Evolutionary conservation across 306 rosid species (phyloP).

Genomic region (Lathyrus aphaca): DNA sequence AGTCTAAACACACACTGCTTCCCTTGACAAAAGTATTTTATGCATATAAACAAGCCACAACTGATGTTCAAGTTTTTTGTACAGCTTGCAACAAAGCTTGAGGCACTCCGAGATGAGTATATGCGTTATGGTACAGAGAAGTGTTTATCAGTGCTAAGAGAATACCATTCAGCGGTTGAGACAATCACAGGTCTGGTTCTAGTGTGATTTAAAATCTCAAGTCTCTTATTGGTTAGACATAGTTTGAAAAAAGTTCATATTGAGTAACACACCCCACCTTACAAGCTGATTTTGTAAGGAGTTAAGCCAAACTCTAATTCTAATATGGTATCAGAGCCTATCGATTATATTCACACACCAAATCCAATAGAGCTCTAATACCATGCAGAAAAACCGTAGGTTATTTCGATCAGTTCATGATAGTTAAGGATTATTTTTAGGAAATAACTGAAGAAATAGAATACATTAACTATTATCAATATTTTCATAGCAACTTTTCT

Average conservation of each 20-base stretch:
- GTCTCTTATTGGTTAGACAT: no score
- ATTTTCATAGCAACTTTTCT: conserved; percentile 19
- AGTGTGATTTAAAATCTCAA: conserved; percentile 26
- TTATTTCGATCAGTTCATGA: conserved; percentile 34
- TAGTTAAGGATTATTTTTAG: conserved; percentile 22
- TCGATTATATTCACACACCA: no score
- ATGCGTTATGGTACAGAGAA: conserved; percentile 86
- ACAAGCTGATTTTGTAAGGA: no score
- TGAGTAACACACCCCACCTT: no score
- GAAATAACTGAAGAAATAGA: conserved; percentile 10
- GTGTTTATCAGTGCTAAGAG: conserved; percentile 72
- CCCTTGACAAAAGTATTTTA: conserved; percentile 25
- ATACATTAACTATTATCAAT: conserved; percentile 19
- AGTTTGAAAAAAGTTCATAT: no score
- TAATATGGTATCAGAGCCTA: no score
- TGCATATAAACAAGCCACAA: conserved; percentile 30
- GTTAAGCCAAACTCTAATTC: no score
- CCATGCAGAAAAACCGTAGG: background rate
- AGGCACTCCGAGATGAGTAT: conserved; percentile 93
- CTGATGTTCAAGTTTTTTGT: conserved; percentile 41
- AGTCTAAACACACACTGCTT: conserved; percentile 23
- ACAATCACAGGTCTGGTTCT: conserved; percentile 80
- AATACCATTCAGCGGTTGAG: conserved; percentile 82
- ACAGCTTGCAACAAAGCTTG: conserved; percentile 93
- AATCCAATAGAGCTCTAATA: no score